Evolutionary conservation across 306 rosid genomes (phyloP), one percentile per base, ranked within the genome.

Genomic region (Begonia loranthoides): DNA sequence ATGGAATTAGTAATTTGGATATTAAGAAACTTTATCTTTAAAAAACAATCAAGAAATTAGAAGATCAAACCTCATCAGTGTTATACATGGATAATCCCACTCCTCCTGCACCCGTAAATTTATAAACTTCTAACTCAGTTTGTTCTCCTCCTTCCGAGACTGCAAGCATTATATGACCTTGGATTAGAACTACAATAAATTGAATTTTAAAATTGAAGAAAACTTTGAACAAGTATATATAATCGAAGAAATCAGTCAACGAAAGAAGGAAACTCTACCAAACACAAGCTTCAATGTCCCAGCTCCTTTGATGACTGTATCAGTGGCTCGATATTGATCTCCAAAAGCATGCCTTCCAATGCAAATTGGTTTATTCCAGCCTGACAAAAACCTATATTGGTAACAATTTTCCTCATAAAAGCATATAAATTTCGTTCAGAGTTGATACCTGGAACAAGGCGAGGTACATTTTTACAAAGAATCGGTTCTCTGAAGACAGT

Each of bases 271-370:
- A 58, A 73, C 15, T 54, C 59, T 87, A 90, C 99, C 99, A 74
- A 78, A 90, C 51, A 86, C 86, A 68, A 90, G 51, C 70, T 80
- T 82, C 76, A 90, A 59, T 75, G 71, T 78, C 50, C 99, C 99
- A 58, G 99, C 62, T 73, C 99, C 99, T 65, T 80, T 73, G 54
- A 86, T 80, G 39, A 90, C 95, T 49, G 93, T 12, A 68, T 90
- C 99, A 74, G 95, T 86, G 47, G 99, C 94, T 68, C 79, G 62
- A 53, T 90, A 90, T 75, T 90, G 99, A 58, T 90, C 99, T 41
- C 99, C 99, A 61, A 90, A 90, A 49, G 99, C 99, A 76, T 90
- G 99, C 60, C 99, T 83, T 69, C 99, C 99, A 38, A 90, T 86
- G 68, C 99, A 90, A 59, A 90, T 90, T 38, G 94, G 68, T 78